phyloP scores from a whole-genome alignment of 495 filamentous ascomycete genomes.

The Copromyces sp. region DNA sequence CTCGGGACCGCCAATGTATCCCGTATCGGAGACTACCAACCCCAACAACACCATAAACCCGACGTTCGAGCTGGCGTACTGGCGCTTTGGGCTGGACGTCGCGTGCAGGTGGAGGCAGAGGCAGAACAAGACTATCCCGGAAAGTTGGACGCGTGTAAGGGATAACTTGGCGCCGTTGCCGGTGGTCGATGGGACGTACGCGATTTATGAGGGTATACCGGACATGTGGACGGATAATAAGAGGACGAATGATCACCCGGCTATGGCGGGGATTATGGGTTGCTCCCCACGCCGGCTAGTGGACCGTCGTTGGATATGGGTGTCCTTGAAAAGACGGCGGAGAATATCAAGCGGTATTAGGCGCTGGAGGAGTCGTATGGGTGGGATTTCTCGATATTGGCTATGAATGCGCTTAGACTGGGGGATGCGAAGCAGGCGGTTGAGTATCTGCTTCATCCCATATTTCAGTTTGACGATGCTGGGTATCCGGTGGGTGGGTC shows the following conservation, averaged over 20 bases:
- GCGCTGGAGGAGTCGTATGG: slow-evolving; percentile 39
- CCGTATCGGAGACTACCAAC: slow-evolving; percentile 40
- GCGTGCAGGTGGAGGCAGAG: slow-evolving; percentile 31
- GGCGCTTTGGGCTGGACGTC: slow-evolving; percentile 39
- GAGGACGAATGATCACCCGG: slow-evolving; percentile 40
- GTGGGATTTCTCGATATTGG: slow-evolving; percentile 46
- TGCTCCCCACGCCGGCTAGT: slow-evolving; percentile 35
- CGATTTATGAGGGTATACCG: slow-evolving; percentile 40
- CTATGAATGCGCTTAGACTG: slow-evolving; percentile 41
- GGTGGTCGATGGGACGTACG: slow-evolving; percentile 32
- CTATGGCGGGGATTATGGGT: slow-evolving; percentile 40
- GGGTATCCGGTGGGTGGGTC: slow-evolving; percentile 42
- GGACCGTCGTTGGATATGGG: slow-evolving; percentile 28
- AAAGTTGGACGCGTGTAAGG: slow-evolving; percentile 29
- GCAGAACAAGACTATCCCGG: slow-evolving; percentile 25
- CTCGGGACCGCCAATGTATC: slow-evolving; percentile 44
- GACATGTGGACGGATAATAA: slow-evolving; percentile 37
- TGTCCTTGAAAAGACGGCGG: slow-evolving; percentile 32
- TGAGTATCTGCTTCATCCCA: slow-evolving; percentile 36
- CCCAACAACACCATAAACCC: slow-evolving; percentile 42
- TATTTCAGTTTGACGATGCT: slow-evolving; percentile 41
- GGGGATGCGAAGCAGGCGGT: slow-evolving; percentile 37
- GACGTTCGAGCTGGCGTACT: slow-evolving; percentile 44
- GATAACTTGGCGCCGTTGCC: slow-evolving; percentile 40
- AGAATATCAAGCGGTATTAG: slow-evolving; percentile 35